Conservation (phyloP, 192 early-diverging fungal species). For the Mortierella claussenii region DNA sequence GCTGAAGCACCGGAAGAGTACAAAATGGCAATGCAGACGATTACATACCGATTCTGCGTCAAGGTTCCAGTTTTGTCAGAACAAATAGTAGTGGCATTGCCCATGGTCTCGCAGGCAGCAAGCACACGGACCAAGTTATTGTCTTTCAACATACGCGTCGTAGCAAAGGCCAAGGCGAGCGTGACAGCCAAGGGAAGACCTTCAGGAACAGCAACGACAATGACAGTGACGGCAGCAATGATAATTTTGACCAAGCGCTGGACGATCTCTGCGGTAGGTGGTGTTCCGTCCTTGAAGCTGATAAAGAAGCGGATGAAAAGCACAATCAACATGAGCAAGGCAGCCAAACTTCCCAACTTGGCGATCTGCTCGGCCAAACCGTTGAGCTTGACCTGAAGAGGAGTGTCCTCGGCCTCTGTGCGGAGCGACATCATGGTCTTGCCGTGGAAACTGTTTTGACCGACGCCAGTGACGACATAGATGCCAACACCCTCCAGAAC, state of each 20-base stretch:
- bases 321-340: slow-evolving; percentile 83
- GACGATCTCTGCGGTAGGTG: slow-evolving; percentile 61
- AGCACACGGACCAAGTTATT: slow-evolving; percentile 96
- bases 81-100: slow-evolving; percentile 97
- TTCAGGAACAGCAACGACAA: slow-evolving; percentile 98
- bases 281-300: slow-evolving; percentile 53
- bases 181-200: slow-evolving; percentile 97
- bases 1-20: neutral
- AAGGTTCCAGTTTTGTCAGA: slow-evolving; percentile 99
- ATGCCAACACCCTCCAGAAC: slow-evolving; percentile 87
- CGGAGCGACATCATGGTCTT: slow-evolving; percentile 87
- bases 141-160: slow-evolving; percentile 95
- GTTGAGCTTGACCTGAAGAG: slow-evolving; percentile 91
- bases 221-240: slow-evolving; percentile 90
- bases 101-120: slow-evolving; percentile 98
- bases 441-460: slow-evolving; percentile 89
- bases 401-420: slow-evolving; percentile 87
- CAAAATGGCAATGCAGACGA: neutral
- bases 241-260: slow-evolving; percentile 76
- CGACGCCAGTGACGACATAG: slow-evolving; percentile 87
- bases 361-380: slow-evolving; percentile 92
- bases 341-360: slow-evolving; percentile 86
- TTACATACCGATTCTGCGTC: slow-evolving; percentile 82
- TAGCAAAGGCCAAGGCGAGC: slow-evolving; percentile 91
- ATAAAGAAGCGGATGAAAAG: slow-evolving; percentile 87